Base-by-base conservation (phyloP, 371 early-diverging fungal species). In the Haplosporangium sp. region DNA sequence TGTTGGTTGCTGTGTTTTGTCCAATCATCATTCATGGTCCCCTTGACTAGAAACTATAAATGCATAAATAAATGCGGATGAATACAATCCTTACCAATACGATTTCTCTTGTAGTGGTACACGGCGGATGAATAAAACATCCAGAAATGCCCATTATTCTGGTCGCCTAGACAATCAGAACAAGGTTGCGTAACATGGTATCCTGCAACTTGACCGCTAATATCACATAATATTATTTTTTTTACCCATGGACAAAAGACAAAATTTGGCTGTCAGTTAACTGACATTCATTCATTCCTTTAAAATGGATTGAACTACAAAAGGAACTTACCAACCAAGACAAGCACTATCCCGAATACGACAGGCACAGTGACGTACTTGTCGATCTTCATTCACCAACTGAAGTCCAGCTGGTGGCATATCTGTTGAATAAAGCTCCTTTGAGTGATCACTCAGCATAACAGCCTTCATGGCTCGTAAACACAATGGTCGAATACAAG, bases 151-250 rank as follows among this genome's bases (percentile, higher is more conserved):
- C 92, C 91, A 69, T 90, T 93, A 83, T 91, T 91, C 85, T 91
- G 89, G 44, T 86, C 84, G 9, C 85, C 86, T 11, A 92, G 83
- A 72, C 94, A 92, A 27, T 71, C 76, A 4, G 87, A 84, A 81
- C 94, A 93, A 11, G 93, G 94, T 40, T 89, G 90, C 1, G 91
- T 88, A 17, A 92, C 90, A 76, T 90, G 91, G 74, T 93, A 92
- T 50, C 92, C 92, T 13, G 90, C 87, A 9, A 91, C 87, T 66
- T 89, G 89, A 8, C 90, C 91, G 72, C 93, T 87, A 42, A 27
- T 27, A 27, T 27, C 27, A 27, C 27, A 27, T 27, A 27, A 27
- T 27, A 27, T 27, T 27, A 27, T 27, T n/a, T n/a, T n/a, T n/a
- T n/a, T n/a, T n/a, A n/a, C n/a, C n/a, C n/a, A n/a, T n/a, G n/a